A percentile compares a stretch with the other conserved stretches of the same genome.
Conservation (phyloP, 2,329 filamentous ascomycete species). For the Monascus ruber region DNA sequence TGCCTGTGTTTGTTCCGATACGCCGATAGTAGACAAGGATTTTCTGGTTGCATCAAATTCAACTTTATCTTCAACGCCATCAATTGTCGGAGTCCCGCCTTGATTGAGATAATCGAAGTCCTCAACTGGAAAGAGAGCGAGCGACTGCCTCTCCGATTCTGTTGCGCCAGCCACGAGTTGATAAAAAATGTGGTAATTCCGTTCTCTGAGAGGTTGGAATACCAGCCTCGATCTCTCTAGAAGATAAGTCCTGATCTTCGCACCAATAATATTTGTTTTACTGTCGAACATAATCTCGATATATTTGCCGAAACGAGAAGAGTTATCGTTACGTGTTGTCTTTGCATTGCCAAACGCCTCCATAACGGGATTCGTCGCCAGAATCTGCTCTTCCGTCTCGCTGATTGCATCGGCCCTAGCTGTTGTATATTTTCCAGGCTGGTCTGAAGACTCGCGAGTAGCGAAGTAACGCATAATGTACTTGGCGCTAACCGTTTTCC, state of each 20-base stretch:
- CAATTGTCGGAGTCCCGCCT: slow-evolving; percentile 79
- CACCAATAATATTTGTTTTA: slow-evolving; percentile 89
- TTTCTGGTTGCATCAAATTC: slow-evolving; percentile 83
- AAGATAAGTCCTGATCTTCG: slow-evolving; percentile 91
- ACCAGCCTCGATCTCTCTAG: slow-evolving; percentile 91
- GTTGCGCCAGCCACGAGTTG: slow-evolving; percentile 89
- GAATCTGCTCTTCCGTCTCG: slow-evolving; percentile 95
- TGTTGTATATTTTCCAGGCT: slow-evolving; percentile 65
- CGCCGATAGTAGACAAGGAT: slow-evolving; percentile 79
- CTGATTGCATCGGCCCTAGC: slow-evolving; percentile 74
- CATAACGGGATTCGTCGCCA: slow-evolving; percentile 98
- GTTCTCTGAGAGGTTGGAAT: slow-evolving; percentile 92
- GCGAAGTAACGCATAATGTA: slow-evolving; percentile 99
- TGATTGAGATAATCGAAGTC: slow-evolving; percentile 96
- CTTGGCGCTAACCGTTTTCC: slow-evolving; percentile 98
- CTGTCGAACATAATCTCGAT: slow-evolving; percentile 99
- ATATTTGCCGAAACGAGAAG: slow-evolving; percentile 97
- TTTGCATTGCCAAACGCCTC: slow-evolving; percentile 99
- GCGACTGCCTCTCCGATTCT: slow-evolving; percentile 66
- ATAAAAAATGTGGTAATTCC: slow-evolving; percentile 99
- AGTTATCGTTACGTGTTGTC: slow-evolving; percentile 99
- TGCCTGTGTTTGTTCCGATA: slow-evolving; percentile 59
- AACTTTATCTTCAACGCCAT: slow-evolving; percentile 88
- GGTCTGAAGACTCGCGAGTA: slow-evolving; percentile 86
- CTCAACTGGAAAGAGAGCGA: slow-evolving; percentile 69